Percentiles rank a stretch among this genome's conserved stretches.
These are phyloP conservation scores for Aspergillus fructus DNA, from an alignment of 2,329 filamentous ascomycete species.

Conservation along the genomic window DNA sequence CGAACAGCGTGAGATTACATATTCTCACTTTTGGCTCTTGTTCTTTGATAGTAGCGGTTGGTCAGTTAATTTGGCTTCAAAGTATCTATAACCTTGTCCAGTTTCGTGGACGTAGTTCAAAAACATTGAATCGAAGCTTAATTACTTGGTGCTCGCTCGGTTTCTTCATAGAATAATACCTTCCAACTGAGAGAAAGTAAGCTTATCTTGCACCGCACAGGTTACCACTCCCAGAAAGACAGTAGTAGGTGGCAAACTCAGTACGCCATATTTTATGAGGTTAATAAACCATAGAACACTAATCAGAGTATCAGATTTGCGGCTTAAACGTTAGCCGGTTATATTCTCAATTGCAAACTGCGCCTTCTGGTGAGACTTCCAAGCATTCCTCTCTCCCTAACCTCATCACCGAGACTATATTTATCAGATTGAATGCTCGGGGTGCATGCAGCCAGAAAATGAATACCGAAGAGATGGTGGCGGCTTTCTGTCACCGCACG, in stretches of 20 bases:
- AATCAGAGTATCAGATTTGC: background rate
- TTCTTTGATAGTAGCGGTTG: background rate
- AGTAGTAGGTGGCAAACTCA: background rate
- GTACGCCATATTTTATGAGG: background rate
- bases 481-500: background rate
- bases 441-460: background rate
- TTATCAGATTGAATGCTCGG: background rate
- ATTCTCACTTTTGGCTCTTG: background rate
- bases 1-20: background rate
- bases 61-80: background rate
- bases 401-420: background rate
- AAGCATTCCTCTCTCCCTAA: background rate
- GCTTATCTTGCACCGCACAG: background rate
- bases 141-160: background rate
- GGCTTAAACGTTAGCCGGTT: background rate
- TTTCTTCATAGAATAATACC: background rate
- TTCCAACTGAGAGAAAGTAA: background rate
- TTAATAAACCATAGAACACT: background rate
- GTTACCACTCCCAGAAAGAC: background rate
- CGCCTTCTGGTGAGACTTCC: too few relatives aligned
- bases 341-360: background rate
- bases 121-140: background rate
- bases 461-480: background rate
- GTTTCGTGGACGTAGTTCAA: background rate
- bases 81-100: too few relatives aligned